These are phyloP conservation scores for Bondarzewia mesenterica DNA, from an alignment of 1,284 basidiomycete genomes.

Conservation along the genomic window DNA sequence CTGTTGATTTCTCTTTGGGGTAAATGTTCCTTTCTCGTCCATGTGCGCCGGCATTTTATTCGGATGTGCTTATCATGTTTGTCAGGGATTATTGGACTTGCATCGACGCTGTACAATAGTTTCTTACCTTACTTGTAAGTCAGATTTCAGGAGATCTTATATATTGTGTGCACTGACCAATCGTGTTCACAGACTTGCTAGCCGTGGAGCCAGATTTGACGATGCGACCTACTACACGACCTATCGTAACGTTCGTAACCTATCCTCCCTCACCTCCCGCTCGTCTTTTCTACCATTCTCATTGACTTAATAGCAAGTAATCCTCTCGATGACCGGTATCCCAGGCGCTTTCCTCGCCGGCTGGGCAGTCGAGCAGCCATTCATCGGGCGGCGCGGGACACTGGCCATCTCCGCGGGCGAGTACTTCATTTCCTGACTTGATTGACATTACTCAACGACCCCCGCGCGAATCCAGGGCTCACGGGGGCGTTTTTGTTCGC, in stretches of 20 bases:
- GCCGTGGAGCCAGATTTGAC: constrained; percentile 39
- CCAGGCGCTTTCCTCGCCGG: constrained; percentile 61
- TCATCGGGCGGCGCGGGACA: constrained; percentile 56
- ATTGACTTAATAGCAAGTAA: constrained; percentile 33
- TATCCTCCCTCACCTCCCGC: background rate
- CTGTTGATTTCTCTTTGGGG: constrained; percentile 51
- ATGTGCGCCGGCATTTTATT: background rate
- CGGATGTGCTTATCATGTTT: background rate
- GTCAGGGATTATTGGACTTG: constrained; percentile 51
- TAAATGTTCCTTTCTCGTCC: constrained; percentile 15
- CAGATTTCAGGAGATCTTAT: background rate
- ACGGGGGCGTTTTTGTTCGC: constrained; percentile 68
- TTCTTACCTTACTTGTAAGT: constrained; percentile 45
- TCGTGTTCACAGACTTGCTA: constrained; percentile 29
- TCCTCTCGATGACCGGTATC: constrained; percentile 57
- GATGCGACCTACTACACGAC: constrained; percentile 41
- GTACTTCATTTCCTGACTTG: constrained; percentile 15
- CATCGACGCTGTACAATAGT: constrained; percentile 52
- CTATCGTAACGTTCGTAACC: constrained; percentile 38
- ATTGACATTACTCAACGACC: background rate
- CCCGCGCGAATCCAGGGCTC: constrained; percentile 32
- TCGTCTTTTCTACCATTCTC: background rate
- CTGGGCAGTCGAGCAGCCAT: constrained; percentile 53
- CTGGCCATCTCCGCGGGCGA: constrained; percentile 47
- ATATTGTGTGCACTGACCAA: background rate